Evolutionary conservation across 2,329 filamentous ascomycete genomes (phyloP).

Genomic region (Cytospora piceae): DNA sequence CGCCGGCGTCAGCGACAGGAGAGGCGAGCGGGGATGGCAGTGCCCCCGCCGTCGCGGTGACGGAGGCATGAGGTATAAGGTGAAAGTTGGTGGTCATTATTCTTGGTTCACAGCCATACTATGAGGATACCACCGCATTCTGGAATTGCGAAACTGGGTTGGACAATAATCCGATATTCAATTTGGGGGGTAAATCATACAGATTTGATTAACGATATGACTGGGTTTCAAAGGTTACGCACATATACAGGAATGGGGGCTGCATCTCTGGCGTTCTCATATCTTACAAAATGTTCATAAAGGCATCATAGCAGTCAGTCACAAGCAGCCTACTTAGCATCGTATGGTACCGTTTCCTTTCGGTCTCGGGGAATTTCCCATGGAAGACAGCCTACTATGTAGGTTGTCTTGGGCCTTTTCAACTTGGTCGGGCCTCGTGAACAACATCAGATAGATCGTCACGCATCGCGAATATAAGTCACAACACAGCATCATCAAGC

Average conservation of each 20-base stretch:
- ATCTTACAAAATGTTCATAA: background rate
- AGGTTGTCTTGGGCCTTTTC: background rate
- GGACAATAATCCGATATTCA: background rate
- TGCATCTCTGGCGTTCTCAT: constrained; percentile 4
- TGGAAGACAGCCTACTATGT: no score
- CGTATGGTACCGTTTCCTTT: background rate
- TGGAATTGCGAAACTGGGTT: background rate
- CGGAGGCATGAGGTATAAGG: constrained; percentile 11
- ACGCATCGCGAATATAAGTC: no score
- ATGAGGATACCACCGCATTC: background rate
- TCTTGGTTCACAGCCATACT: background rate
- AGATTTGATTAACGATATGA: background rate
- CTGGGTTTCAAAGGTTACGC: background rate
- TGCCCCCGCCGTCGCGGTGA: constrained; percentile 13
- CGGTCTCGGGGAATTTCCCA: background rate
- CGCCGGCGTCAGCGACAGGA: constrained; percentile 12
- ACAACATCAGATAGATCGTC: no score
- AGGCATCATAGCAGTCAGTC: background rate
- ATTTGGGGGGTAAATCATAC: background rate
- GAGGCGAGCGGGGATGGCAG: constrained; percentile 6
- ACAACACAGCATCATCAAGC: no score
- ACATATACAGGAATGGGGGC: background rate
- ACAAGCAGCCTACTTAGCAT: background rate
- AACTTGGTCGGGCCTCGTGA: no score
- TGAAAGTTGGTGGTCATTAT: constrained; percentile 10